Percentiles rank a stretch among this genome's conserved stretches.
phyloP scores from a whole-genome alignment of 2,329 filamentous ascomycete genomes.

The Didymella lethalis region DNA sequence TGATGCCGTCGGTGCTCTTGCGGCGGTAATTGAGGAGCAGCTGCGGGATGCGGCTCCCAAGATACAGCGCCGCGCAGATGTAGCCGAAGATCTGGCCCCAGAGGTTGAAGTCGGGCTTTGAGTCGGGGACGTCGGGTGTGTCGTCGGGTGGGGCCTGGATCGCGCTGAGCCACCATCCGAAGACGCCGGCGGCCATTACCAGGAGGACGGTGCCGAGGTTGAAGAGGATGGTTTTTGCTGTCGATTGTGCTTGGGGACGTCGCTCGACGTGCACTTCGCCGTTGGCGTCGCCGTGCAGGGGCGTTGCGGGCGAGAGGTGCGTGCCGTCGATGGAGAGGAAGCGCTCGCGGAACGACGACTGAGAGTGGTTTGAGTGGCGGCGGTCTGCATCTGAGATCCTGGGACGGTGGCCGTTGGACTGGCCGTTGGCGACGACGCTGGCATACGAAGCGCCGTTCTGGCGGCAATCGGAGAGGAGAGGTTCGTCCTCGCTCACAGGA shows the following conservation, averaged over 20 bases:
- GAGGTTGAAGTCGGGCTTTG: constrained; percentile 71
- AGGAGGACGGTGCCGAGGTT: constrained; percentile 79
- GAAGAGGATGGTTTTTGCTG: constrained; percentile 69
- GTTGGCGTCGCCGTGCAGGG: constrained; percentile 62
- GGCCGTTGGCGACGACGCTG: constrained; percentile 27
- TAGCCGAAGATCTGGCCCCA: constrained; percentile 93
- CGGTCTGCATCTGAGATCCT: constrained; percentile 50
- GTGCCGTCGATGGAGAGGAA: constrained; percentile 67
- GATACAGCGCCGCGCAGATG: constrained; percentile 86
- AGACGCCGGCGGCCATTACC: constrained; percentile 81
- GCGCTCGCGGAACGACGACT: constrained; percentile 53
- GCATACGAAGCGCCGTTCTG: constrained; percentile 32
- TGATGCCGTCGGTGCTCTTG: constrained; percentile 92
- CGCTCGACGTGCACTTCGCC: constrained; percentile 41
- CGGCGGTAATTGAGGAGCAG: constrained; percentile 90
- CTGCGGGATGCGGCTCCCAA: constrained; percentile 88
- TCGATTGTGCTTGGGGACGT: constrained; percentile 53
- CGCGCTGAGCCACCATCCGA: constrained; percentile 81
- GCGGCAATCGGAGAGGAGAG: constrained; percentile 44
- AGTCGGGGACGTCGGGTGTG: constrained; percentile 42
- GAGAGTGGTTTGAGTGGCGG: constrained; percentile 43
- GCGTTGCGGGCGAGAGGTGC: constrained; percentile 82
- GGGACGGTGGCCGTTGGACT: constrained; percentile 34
- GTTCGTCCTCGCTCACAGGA: constrained; percentile 48
- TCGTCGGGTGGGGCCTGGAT: constrained; percentile 32